Evolutionary conservation across 2,329 filamentous ascomycete species (phyloP).

Genomic region (Colletotrichum tanaceti): DNA sequence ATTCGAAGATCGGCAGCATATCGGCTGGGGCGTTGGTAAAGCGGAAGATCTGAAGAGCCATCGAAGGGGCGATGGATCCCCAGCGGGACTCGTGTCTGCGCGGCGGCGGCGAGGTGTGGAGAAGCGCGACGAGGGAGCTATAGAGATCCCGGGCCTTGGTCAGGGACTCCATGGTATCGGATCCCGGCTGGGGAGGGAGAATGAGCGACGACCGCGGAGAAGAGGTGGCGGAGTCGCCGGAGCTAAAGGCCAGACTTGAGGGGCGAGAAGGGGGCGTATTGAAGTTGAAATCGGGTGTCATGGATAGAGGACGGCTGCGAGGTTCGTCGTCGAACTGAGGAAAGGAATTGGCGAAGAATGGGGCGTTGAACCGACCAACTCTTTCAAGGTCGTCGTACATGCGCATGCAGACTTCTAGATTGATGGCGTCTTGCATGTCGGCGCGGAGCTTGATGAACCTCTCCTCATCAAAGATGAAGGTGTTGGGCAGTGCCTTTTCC

Average conservation of each 20-base stretch:
- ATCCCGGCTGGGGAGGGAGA: constrained; percentile 52
- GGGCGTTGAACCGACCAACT: constrained; percentile 52
- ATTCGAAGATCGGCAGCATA: constrained; percentile 61
- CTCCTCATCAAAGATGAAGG: constrained; percentile 74
- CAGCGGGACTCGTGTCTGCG: constrained; percentile 60
- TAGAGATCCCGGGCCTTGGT: constrained; percentile 62
- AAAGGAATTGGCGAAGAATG: constrained; percentile 40
- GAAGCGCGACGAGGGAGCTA: constrained; percentile 64
- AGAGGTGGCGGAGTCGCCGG: constrained; percentile 60
- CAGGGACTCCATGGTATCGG: constrained; percentile 55
- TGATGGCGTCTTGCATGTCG: constrained; percentile 71
- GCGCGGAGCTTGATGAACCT: constrained; percentile 69
- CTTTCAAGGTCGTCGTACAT: constrained; percentile 66
- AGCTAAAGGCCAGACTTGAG: constrained; percentile 64
- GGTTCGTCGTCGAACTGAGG: constrained; percentile 48
- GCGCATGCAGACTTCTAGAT: constrained; percentile 72
- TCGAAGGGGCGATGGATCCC: constrained; percentile 63
- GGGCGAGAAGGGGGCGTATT: constrained; percentile 61
- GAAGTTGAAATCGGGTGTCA: constrained; percentile 60
- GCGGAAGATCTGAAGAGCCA: constrained; percentile 70
- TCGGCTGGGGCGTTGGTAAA: constrained; percentile 63
- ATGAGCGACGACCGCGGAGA: constrained; percentile 63
- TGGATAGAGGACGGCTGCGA: constrained; percentile 45
- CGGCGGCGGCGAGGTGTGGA: constrained; percentile 62
- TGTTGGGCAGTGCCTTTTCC: constrained; percentile 63